A percentile compares a stretch with the other conserved stretches of the same genome.
phyloP scores from a whole-genome alignment of 78 protist species.

The slime mould (Dictyostelium discoideum) region DNA sequence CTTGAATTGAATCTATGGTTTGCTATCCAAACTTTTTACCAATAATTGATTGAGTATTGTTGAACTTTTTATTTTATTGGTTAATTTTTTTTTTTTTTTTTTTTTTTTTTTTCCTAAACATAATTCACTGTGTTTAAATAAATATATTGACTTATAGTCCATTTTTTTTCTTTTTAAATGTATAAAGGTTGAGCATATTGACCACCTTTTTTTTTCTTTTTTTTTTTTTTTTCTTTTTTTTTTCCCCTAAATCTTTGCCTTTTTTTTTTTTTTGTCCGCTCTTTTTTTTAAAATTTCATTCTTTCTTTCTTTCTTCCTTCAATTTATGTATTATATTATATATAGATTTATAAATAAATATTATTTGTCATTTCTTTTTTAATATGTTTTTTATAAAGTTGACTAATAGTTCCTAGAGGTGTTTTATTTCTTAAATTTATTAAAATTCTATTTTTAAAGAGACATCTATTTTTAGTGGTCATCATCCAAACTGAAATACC shows the following conservation, averaged over 20 bases:
- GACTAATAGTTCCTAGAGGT: neutral
- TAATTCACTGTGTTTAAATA: too few relatives aligned
- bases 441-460: neutral
- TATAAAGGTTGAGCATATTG: too few relatives aligned
- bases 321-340: neutral
- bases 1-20: neutral
- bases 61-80: neutral
- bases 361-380: conserved; percentile 6
- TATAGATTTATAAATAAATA: neutral
- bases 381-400: neutral
- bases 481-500: neutral
- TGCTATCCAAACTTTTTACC: neutral
- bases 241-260: neutral
- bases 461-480: neutral
- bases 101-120: too few relatives aligned
- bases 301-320: neutral
- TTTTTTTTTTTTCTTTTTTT: neutral
- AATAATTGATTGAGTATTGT: too few relatives aligned
- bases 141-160: too few relatives aligned
- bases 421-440: neutral
- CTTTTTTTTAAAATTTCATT: neutral
- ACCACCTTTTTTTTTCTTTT: too few relatives aligned
- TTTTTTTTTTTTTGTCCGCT: neutral
- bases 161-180: too few relatives aligned
- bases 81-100: too few relatives aligned